A percentile compares a stretch with the other conserved stretches of the same genome.
Conservation (phyloP, 352 stramenopile species). For the Phytopythium montanum region DNA sequence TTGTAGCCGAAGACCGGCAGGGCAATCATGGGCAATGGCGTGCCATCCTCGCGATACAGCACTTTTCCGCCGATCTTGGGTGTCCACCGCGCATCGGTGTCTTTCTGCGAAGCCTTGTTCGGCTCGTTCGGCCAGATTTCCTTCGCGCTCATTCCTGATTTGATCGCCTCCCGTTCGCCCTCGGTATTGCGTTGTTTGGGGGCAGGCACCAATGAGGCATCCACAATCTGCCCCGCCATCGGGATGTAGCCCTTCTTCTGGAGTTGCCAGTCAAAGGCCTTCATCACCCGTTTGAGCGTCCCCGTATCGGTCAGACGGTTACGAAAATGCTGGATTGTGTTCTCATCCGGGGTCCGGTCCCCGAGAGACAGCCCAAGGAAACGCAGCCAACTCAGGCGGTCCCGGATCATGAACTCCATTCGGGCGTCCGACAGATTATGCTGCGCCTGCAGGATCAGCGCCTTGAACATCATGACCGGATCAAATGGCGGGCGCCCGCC, state of each 20-base stretch:
- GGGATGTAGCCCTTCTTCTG: slow-evolving; percentile 7
- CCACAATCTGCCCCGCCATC: slow-evolving; percentile 6
- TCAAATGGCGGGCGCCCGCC: slow-evolving; percentile 6
- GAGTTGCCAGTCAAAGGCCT: slow-evolving; percentile 7
- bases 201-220: slow-evolving; percentile 7
- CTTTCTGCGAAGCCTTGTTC: slow-evolving; percentile 7
- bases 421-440: slow-evolving; percentile 7
- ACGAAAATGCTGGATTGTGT: slow-evolving; percentile 8
- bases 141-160: slow-evolving; percentile 7
- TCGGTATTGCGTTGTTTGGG: slow-evolving; percentile 7
- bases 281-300: slow-evolving; percentile 7
- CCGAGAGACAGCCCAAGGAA: slow-evolving; percentile 7
- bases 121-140: slow-evolving; percentile 7
- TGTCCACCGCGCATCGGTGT: slow-evolving; percentile 6
- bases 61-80: slow-evolving; percentile 7
- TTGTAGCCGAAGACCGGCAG: slow-evolving; percentile 7
- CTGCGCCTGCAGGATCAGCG: slow-evolving; percentile 6
- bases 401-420: slow-evolving; percentile 7
- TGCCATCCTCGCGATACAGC: slow-evolving; percentile 7
- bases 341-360: slow-evolving; percentile 6
- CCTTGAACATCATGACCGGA: slow-evolving; percentile 7
- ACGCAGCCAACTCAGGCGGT: slow-evolving; percentile 6
- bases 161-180: slow-evolving; percentile 6
- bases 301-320: slow-evolving; percentile 7
- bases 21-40: slow-evolving; percentile 7